phyloP scores from a whole-genome alignment of 495 filamentous ascomycete genomes.

The Penicillium paradoxum region DNA sequence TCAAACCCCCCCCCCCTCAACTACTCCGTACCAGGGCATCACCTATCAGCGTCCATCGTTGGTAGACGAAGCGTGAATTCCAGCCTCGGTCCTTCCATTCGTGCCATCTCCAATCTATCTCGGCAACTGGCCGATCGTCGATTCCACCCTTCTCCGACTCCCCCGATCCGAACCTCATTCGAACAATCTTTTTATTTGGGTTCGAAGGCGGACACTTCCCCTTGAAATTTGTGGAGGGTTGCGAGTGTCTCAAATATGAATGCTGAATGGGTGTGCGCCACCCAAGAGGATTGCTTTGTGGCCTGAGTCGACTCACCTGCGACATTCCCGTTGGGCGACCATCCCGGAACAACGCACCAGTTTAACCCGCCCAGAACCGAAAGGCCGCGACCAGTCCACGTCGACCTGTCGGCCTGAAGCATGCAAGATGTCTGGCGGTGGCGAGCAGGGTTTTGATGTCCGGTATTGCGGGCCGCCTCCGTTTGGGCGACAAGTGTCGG shows the following conservation, averaged over 20 bases:
- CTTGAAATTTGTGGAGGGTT: background rate
- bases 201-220: background rate
- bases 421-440: slow-evolving; percentile 48
- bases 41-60: slow-evolving; percentile 17
- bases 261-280: slow-evolving; percentile 37
- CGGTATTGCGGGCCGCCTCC: slow-evolving; percentile 30
- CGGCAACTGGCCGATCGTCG: slow-evolving; percentile 13
- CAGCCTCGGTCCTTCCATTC: slow-evolving; percentile 19
- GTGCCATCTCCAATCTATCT: slow-evolving; percentile 6
- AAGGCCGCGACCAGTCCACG: slow-evolving; percentile 30
- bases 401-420: slow-evolving; percentile 27
- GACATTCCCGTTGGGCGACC: slow-evolving; percentile 38
- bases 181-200: background rate
- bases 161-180: background rate
- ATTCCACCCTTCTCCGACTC: background rate
- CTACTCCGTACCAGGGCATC: slow-evolving; percentile 3
- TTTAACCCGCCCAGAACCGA: slow-evolving; percentile 29
- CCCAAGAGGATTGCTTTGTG: slow-evolving; percentile 41
- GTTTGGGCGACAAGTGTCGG: slow-evolving; percentile 39
- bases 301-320: slow-evolving; percentile 35
- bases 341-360: slow-evolving; percentile 45
- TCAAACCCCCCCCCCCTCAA: slow-evolving; percentile 6
- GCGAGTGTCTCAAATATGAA: slow-evolving; percentile 32
- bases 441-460: slow-evolving; percentile 38
- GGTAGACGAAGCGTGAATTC: slow-evolving; percentile 20